phyloP scores from a whole-genome alignment of 2,329 filamentous ascomycete genomes.

The Pseudogymnoascus sp. region DNA sequence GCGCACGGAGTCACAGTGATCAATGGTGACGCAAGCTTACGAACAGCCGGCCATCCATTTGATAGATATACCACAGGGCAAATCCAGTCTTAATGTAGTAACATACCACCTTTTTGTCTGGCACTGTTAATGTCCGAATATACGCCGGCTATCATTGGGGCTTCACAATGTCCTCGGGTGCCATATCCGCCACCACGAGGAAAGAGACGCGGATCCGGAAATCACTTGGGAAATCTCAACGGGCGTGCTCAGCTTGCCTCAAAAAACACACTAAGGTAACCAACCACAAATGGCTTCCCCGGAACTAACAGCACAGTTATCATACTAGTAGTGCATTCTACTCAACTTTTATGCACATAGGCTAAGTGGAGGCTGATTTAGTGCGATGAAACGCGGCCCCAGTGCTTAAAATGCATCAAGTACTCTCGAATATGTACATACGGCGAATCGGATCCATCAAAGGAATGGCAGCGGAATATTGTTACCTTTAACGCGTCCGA shows the following conservation, averaged over 20 bases:
- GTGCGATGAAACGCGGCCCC: neutral
- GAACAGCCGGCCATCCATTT: neutral
- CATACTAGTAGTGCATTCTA: neutral
- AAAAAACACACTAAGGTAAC: slow-evolving; percentile 1
- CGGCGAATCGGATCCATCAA: neutral
- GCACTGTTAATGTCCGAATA: neutral
- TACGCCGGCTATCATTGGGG: neutral
- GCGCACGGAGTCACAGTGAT: neutral
- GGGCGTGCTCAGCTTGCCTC: neutral
- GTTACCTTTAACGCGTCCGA: neutral
- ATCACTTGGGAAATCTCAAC: neutral
- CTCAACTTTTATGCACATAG: neutral
- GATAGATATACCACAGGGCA: neutral
- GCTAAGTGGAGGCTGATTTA: neutral
- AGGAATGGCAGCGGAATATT: slow-evolving; percentile 3
- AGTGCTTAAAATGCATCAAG: slow-evolving; percentile 3
- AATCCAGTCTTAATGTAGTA: neutral
- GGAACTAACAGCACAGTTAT: neutral
- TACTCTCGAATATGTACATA: neutral
- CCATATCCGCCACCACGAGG: neutral
- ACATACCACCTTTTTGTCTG: neutral
- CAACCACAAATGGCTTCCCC: neutral
- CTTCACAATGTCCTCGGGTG: neutral
- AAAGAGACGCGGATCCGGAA: neutral
- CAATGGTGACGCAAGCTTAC: neutral